Percentiles rank a stretch among this genome's conserved stretches.
phyloP scores from a whole-genome alignment of 306 rosid species.

The Purshia tridentata region DNA sequence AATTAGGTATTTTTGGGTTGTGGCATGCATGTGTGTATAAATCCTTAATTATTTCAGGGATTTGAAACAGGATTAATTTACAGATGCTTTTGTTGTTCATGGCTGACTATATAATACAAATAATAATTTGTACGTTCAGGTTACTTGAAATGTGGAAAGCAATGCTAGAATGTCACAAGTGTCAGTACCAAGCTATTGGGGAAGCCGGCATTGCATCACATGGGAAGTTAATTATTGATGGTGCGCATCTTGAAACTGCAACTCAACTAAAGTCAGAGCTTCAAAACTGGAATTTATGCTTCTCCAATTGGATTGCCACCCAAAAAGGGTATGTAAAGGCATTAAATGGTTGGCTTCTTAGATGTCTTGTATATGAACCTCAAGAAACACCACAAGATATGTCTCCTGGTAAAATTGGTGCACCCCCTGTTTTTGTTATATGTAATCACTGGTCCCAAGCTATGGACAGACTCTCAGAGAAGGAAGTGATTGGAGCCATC shows the following conservation, averaged over 20 bases:
- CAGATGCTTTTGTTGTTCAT: no score
- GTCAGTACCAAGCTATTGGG: conserved; percentile 44
- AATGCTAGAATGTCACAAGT: conserved; percentile 68
- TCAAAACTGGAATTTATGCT: conserved; percentile 62
- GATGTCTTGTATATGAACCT: conserved; percentile 60
- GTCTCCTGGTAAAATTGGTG: conserved; percentile 58
- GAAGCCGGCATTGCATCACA: conserved; percentile 41
- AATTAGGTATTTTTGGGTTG: no score
- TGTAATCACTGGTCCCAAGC: conserved; percentile 66
- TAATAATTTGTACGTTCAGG: conserved; percentile 26
- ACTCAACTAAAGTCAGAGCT: conserved; percentile 62
- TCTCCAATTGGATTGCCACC: conserved; percentile 58
- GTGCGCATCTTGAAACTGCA: conserved; percentile 49
- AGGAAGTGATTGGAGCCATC: conserved; percentile 56
- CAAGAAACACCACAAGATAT: conserved; percentile 45
- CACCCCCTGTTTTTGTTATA: conserved; percentile 63
- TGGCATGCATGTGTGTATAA: no score
- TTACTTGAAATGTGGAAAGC: conserved; percentile 72
- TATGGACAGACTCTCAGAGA: conserved; percentile 55
- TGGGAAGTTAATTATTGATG: conserved; percentile 24
- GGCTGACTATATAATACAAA: no score
- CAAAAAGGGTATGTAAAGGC: conserved; percentile 65
- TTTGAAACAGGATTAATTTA: no score
- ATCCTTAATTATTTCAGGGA: no score
- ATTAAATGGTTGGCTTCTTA: conserved; percentile 69